These are phyloP conservation scores for Neofusicoccum umdonicola DNA, from an alignment of 2,329 filamentous ascomycete genomes.

Conservation along the genomic window DNA sequence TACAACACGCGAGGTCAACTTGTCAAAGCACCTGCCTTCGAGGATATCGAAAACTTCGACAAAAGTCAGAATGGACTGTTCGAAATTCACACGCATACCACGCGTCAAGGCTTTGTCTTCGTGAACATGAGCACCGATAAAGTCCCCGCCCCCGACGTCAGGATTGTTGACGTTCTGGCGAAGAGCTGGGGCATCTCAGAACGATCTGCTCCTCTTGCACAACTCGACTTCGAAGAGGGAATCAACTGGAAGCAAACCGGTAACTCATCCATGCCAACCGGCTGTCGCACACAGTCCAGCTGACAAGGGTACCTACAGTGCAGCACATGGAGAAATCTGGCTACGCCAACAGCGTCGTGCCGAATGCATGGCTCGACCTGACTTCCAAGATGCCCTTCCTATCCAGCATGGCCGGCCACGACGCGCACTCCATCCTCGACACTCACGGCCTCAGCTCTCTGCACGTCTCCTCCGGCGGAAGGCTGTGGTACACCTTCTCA, in stretches of 20 bases:
- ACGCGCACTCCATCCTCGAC: not conserved
- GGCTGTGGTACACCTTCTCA: conserved; percentile 20
- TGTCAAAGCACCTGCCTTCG: conserved; percentile 44
- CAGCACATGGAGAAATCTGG: not conserved
- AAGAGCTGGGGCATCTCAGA: conserved; percentile 20
- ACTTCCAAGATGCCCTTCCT: not conserved
- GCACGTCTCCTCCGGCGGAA: conserved; percentile 10
- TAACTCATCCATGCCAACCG: conserved; percentile 16
- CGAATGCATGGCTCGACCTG: not conserved
- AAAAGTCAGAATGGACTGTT: conserved; percentile 34
- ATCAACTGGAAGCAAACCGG: conserved; percentile 42
- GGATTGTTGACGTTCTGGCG: conserved; percentile 18
- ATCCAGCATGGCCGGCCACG: not conserved
- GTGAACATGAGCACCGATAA: conserved; percentile 27
- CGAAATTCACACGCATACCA: conserved; percentile 27
- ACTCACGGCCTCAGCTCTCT: conserved; percentile 12
- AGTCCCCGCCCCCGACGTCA: conserved; percentile 18
- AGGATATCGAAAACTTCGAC: conserved; percentile 37
- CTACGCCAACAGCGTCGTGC: not conserved
- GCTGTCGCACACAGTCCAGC: conserved; percentile 8
- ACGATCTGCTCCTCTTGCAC: conserved; percentile 26
- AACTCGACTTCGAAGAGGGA: conserved; percentile 35
- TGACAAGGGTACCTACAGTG: conserved; percentile 15
- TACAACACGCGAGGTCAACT: conserved; percentile 44
- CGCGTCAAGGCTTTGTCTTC: conserved; percentile 27